A percentile compares a stretch with the other conserved stretches of the same genome.
Conservation (phyloP, 345 rosid genomes). For the Streptanthus diversifolius region DNA sequence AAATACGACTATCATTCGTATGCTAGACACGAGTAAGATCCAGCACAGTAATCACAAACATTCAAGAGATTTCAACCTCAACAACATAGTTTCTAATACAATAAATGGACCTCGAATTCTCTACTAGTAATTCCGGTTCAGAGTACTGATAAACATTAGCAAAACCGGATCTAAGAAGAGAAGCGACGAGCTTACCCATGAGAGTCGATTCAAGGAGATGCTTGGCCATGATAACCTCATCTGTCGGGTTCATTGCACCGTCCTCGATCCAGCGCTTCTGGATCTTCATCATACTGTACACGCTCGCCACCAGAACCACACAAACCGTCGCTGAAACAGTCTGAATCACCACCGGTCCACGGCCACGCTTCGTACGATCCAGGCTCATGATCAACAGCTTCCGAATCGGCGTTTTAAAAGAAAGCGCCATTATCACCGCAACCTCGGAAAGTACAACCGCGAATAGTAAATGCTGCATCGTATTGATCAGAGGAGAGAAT, state of each 20-base stretch:
- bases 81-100: conserved; percentile 13
- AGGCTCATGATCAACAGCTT: conserved; percentile 63
- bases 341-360: conserved; percentile 80
- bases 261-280: conserved; percentile 62
- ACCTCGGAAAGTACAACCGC: conserved; percentile 51
- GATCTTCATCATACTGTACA: conserved; percentile 61
- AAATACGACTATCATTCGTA: background rate
- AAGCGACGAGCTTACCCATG: conserved; percentile 51
- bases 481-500: background rate
- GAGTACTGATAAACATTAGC: background rate
- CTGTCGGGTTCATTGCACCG: conserved; percentile 62
- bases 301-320: conserved; percentile 53
- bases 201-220: conserved; percentile 88
- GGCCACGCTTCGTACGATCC: conserved; percentile 83
- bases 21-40: conserved; percentile 19
- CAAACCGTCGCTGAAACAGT: conserved; percentile 65
- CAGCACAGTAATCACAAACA: conserved; percentile 15
- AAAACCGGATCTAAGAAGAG: conserved; percentile 12
- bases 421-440: conserved; percentile 53
- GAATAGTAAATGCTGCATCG: conserved; percentile 74
- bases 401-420: conserved; percentile 77
- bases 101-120: conserved; percentile 18
- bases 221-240: conserved; percentile 74
- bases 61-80: conserved; percentile 1
- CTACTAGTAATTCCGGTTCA: background rate